A percentile compares a stretch with the other conserved stretches of the same genome.
phyloP scores from a whole-genome alignment of 768 basidiomycete genomes.

The Dictyophora rubrovolvata region DNA sequence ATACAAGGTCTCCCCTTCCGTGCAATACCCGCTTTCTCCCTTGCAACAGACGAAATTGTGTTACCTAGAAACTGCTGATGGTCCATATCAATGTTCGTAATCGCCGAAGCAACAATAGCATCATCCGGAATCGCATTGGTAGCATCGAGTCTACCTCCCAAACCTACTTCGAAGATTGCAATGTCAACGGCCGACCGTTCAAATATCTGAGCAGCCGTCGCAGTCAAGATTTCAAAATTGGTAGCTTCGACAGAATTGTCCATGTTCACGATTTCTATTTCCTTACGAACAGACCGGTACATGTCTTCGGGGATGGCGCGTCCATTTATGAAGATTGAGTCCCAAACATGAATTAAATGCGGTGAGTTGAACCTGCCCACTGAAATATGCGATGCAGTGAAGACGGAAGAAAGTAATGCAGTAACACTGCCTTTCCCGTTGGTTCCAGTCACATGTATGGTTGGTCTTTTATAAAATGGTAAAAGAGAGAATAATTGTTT shows the following conservation, averaged over 20 bases:
- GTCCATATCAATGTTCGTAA: constrained; percentile 86
- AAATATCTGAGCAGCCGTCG: constrained; percentile 71
- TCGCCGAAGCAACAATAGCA: constrained; percentile 61
- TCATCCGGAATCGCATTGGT: constrained; percentile 79
- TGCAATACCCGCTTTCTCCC: constrained; percentile 77
- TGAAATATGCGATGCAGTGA: constrained; percentile 42
- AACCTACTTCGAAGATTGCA: constrained; percentile 84
- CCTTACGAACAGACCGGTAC: constrained; percentile 37
- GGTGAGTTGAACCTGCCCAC: constrained; percentile 89
- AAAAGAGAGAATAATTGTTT: constrained; percentile 40
- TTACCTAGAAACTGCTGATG: constrained; percentile 85
- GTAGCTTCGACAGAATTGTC: constrained; percentile 40
- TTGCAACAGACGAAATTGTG: constrained; percentile 62
- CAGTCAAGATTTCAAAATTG: constrained; percentile 78
- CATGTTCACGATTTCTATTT: constrained; percentile 40
- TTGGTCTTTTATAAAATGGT: constrained; percentile 61
- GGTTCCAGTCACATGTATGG: constrained; percentile 87
- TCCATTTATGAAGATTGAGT: constrained; percentile 65
- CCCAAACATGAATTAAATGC: constrained; percentile 69
- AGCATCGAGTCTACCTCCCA: constrained; percentile 89
- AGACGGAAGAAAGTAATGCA: constrained; percentile 67
- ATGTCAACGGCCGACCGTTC: constrained; percentile 63
- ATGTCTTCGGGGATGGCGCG: constrained; percentile 34
- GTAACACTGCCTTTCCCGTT: constrained; percentile 97
- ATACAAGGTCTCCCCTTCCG: constrained; percentile 52